Conservation (phyloP, 2,329 filamentous ascomycete genomes). For the Ceratocystis alfenasii region DNA sequence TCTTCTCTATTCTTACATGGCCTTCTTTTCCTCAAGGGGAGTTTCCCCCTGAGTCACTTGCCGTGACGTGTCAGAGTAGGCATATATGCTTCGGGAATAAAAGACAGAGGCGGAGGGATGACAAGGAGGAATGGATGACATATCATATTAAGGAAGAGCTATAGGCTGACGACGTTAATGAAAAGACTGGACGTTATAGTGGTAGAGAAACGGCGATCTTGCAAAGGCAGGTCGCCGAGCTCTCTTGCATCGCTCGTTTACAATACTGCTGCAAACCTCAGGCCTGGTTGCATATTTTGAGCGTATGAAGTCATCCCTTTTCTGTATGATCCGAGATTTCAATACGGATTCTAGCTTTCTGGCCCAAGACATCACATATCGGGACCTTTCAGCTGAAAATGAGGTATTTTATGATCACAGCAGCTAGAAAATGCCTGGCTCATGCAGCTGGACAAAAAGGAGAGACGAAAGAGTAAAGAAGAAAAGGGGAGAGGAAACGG, state of each 20-base stretch:
- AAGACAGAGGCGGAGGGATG: background rate
- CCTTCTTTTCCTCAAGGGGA: background rate
- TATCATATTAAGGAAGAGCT: no score
- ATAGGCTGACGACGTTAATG: no score
- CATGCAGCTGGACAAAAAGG: background rate
- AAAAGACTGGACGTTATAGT: no score
- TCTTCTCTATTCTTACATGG: background rate
- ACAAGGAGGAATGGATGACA: background rate
- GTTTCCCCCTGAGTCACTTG: background rate
- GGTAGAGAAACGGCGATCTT: no score
- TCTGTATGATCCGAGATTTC: background rate
- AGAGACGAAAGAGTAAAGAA: background rate
- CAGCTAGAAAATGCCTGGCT: background rate
- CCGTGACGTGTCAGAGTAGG: background rate
- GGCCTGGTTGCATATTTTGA: background rate
- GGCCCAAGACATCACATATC: background rate
- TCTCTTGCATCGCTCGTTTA: background rate
- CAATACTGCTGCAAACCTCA: background rate
- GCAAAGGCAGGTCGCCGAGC: no score
- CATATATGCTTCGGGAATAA: background rate
- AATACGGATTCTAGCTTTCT: background rate
- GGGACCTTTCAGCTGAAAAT: background rate
- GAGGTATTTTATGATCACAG: background rate
- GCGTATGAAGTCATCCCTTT: background rate
- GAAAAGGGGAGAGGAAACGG: background rate